Conservation (phyloP, 257 asterid species). For the Hygrophila difformis region DNA sequence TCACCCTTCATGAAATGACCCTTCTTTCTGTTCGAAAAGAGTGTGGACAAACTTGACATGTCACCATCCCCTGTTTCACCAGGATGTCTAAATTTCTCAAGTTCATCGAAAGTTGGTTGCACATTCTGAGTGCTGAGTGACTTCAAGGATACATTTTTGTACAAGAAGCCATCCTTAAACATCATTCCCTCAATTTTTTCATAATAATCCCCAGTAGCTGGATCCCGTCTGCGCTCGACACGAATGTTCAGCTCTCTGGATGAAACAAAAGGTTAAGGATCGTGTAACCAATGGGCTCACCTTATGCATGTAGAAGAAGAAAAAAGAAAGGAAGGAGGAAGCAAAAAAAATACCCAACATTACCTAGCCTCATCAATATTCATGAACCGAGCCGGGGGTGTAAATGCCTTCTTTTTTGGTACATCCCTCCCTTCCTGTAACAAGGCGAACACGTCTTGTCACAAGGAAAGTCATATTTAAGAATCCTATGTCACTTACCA, state of each 20-base stretch:
- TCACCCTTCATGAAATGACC: conserved; percentile 98
- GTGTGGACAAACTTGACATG: conserved; percentile 69
- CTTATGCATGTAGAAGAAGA: conserved; percentile 1
- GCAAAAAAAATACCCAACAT: conserved; percentile 7
- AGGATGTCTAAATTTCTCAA: conserved; percentile 86
- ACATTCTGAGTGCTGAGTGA: conserved; percentile 73
- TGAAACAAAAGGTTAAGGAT: conserved; percentile 4
- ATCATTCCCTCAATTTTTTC: conserved; percentile 84
- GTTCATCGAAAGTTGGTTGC: conserved; percentile 94
- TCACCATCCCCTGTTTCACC: conserved; percentile 78
- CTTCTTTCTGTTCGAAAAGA: conserved; percentile 79
- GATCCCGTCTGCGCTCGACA: conserved; percentile 80
- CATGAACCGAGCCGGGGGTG: conserved; percentile 85
- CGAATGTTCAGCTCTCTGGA: conserved; percentile 82
- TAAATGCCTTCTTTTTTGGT: conserved; percentile 78
- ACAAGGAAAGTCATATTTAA: conserved; percentile 7
- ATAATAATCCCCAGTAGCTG: conserved; percentile 66
- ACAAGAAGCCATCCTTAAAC: conserved; percentile 94
- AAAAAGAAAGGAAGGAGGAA: background rate
- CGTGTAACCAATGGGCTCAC: too few relatives aligned
- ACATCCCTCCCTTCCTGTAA: conserved; percentile 93
- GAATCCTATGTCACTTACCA: background rate
- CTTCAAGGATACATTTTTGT: conserved; percentile 77
- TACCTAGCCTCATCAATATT: conserved; percentile 93
- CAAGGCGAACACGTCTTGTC: conserved; percentile 11